These are phyloP conservation scores for Metschnikowia cerradonensis DNA, from an alignment of 805 yeast genomes.

Conservation along the genomic window DNA sequence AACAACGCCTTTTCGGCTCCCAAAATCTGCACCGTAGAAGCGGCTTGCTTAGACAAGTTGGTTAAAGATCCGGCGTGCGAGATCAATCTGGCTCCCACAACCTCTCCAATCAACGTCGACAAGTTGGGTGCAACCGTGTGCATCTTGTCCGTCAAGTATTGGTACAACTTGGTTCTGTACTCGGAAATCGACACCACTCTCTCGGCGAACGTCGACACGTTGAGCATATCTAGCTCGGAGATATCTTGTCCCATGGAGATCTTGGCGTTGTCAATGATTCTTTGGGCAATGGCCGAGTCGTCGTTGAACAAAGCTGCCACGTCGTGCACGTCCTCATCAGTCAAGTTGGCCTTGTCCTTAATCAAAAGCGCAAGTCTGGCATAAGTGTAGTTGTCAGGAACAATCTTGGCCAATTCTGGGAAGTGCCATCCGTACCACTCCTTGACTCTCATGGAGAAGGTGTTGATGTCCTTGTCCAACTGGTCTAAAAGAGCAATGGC, in stretches of 20 bases:
- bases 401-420: slow-evolving; percentile 92
- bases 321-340: slow-evolving; percentile 93
- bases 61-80: slow-evolving; percentile 96
- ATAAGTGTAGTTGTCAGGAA: slow-evolving; percentile 80
- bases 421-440: slow-evolving; percentile 99
- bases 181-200: slow-evolving; percentile 90
- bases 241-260: slow-evolving; percentile 99
- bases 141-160: slow-evolving; percentile 93
- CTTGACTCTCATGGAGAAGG: slow-evolving; percentile 94
- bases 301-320: slow-evolving; percentile 86
- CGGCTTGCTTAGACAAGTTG: slow-evolving; percentile 96
- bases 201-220: slow-evolving; percentile 85
- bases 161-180: slow-evolving; percentile 79
- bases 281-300: slow-evolving; percentile 86
- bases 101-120: slow-evolving; percentile 82
- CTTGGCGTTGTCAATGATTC: slow-evolving; percentile 89
- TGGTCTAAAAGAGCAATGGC: slow-evolving; percentile 97
- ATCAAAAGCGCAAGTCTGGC: slow-evolving; percentile 80
- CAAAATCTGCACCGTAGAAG: slow-evolving; percentile 94
- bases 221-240: slow-evolving; percentile 89
- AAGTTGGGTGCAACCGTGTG: slow-evolving; percentile 92
- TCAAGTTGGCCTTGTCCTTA: slow-evolving; percentile 79
- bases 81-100: slow-evolving; percentile 96
- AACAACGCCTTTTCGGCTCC: slow-evolving; percentile 99
- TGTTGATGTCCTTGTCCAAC: slow-evolving; percentile 96